These are phyloP conservation scores for Melanomma pulvis-pyrius DNA, from an alignment of 495 filamentous ascomycete genomes.

Conservation along the genomic window DNA sequence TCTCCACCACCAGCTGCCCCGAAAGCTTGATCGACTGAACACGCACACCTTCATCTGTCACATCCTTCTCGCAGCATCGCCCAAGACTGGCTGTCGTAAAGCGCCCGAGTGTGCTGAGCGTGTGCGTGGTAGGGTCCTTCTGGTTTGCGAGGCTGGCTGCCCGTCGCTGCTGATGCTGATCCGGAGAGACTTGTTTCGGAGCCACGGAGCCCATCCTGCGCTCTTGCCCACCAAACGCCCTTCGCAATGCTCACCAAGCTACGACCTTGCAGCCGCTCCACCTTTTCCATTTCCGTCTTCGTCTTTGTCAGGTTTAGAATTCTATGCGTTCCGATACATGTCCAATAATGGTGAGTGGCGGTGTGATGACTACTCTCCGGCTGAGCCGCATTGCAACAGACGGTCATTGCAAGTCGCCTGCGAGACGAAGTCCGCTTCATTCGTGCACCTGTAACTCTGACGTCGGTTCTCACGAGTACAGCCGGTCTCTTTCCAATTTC, in stretches of 20 bases:
- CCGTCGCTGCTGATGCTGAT: slow-evolving; percentile 2
- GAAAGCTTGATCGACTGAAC: slow-evolving; percentile 1
- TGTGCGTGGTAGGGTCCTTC: background rate
- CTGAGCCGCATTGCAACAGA: slow-evolving; percentile 6
- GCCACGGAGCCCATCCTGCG: slow-evolving; percentile 13
- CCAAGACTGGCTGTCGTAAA: slow-evolving; percentile 19
- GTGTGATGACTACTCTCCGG: background rate
- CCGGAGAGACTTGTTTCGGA: slow-evolving; percentile 25
- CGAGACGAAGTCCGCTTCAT: background rate
- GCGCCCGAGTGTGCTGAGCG: slow-evolving; percentile 12
- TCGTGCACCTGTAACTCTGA: background rate
- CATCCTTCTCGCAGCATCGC: background rate
- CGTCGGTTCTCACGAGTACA: slow-evolving; percentile 11
- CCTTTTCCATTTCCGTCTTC: background rate
- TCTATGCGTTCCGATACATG: slow-evolving; percentile 1
- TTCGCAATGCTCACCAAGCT: background rate
- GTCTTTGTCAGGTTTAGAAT: background rate
- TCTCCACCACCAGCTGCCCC: slow-evolving; percentile 11
- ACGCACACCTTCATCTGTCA: slow-evolving; percentile 7
- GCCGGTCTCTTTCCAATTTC: slow-evolving; percentile 30
- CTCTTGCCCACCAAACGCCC: background rate
- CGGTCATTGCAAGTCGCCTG: background rate
- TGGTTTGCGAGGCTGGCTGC: background rate
- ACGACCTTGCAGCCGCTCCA: slow-evolving; percentile 2
- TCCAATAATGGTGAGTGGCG: slow-evolving; percentile 4